Base-by-base conservation (phyloP, 257 asterid genomes). In the Solanum tarijense region DNA sequence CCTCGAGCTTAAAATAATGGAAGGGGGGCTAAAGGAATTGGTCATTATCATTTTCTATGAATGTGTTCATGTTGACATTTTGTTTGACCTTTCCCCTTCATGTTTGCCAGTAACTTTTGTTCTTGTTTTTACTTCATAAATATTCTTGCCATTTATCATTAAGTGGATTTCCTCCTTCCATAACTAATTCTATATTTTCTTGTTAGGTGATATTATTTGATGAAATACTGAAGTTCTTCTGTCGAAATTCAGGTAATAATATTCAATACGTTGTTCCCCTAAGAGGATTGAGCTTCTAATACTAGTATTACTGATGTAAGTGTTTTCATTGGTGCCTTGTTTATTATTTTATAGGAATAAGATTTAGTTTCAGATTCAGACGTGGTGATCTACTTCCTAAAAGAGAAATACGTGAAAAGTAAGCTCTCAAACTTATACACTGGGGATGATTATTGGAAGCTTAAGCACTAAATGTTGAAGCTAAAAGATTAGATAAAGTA, bases 171-270 rank as follows among this genome's bases (percentile, higher is more conserved):
- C 82, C 14, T 11, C 48, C 82, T 34, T 73, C 21, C 36, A 35
- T 73, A 29, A 73, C 48, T 10, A 48, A 9, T 21, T 48, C 31
- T 73, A 36, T 18, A 9, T 8, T 68, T 73, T 73, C 31, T 35
- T 73, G 82, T 73, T 94, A 97, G 98, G 99, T 96, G 86, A 96
- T 97, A 89, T 89, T 97, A 75, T 95, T 97, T 29, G 99, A 97
- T 90, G 99, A 96, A 94, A 91, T 97, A 88, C 89, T 97, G 92
- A 97, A 97, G 94, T 94, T 95, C 92, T 88, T 96, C 86, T 96
- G 98, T 23, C 93, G 98, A 89, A 91, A 88, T 18, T 65, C 95
- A 34, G 88, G 87, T 68, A 96, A 94, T 94, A 90, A 88, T 58
- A 20, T 71, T 85, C 39, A 36, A 36, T 1, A 36, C 1, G 39